Conservation (phyloP, 225 moss, liverwort and hornwort genomes). For the Thuidium tamariscinum region DNA sequence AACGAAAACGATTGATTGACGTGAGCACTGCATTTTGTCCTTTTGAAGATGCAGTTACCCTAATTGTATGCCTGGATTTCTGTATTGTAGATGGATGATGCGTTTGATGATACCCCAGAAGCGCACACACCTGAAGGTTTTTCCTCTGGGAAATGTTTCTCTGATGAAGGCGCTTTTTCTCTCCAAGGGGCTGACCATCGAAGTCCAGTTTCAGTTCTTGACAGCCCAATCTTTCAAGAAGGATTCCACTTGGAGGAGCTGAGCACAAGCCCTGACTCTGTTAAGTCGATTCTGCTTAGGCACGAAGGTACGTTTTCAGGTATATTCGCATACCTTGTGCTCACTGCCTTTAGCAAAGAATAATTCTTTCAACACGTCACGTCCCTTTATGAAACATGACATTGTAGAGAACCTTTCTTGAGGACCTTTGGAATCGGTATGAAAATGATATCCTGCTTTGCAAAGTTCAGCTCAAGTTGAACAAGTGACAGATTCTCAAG, state of each 20-base stretch:
- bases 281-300: conserved; percentile 8
- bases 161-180: conserved; percentile 12
- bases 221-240: conserved; percentile 47
- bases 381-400: neutral
- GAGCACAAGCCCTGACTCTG: conserved; percentile 32
- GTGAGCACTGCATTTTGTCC: neutral
- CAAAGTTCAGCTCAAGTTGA: neutral
- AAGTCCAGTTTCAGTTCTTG: conserved; percentile 50
- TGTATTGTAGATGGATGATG: conserved; percentile 30
- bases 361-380: neutral
- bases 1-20: neutral
- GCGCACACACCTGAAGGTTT: conserved; percentile 24
- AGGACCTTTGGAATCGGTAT: neutral
- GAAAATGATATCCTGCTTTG: neutral
- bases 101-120: conserved; percentile 11
- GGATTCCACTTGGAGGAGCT: conserved; percentile 36
- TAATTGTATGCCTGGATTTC: neutral
- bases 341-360: neutral
- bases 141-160: conserved; percentile 17
- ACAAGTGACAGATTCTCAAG: neutral
- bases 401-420: neutral
- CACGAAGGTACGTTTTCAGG: conserved; percentile 8
- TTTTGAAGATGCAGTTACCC: neutral
- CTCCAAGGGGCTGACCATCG: conserved; percentile 20
- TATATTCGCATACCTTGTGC: neutral